phyloP scores from a whole-genome alignment of 2,329 filamentous ascomycete genomes.

The Apiospora rasikravindrae region DNA sequence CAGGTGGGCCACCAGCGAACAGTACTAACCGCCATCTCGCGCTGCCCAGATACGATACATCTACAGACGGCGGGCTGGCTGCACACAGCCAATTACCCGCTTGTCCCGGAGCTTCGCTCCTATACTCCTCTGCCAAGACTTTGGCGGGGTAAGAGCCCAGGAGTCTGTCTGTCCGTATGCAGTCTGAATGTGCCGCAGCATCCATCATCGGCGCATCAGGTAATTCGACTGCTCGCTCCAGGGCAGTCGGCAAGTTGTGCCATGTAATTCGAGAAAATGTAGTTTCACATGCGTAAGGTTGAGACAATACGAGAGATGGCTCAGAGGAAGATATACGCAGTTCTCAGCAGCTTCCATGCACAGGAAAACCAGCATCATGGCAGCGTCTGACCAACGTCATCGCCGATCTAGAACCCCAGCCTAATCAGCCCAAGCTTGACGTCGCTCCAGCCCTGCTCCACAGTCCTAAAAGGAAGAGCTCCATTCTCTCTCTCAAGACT shows the following conservation, averaged over 20 bases:
- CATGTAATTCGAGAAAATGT: background rate
- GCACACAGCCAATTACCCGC: background rate
- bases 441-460: background rate
- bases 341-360: background rate
- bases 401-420: slow-evolving; percentile 3
- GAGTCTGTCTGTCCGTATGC: background rate
- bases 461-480: background rate
- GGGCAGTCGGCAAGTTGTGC: background rate
- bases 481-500: background rate
- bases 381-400: background rate
- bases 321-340: background rate
- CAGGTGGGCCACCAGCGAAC: too few species aligned
- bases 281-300: background rate
- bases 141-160: background rate
- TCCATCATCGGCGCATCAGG: background rate
- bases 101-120: slow-evolving; percentile 8
- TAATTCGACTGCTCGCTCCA: background rate
- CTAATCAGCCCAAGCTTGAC: background rate
- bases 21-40: too few species aligned
- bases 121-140: slow-evolving; percentile 5
- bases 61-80: background rate
- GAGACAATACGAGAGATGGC: background rate
- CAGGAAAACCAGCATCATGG: background rate
- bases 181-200: background rate
- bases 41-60: background rate